A percentile compares a stretch with the other conserved stretches of the same genome.
Conservation (phyloP, 331 rosid genomes). For the Rhamnella rubrinervis region DNA sequence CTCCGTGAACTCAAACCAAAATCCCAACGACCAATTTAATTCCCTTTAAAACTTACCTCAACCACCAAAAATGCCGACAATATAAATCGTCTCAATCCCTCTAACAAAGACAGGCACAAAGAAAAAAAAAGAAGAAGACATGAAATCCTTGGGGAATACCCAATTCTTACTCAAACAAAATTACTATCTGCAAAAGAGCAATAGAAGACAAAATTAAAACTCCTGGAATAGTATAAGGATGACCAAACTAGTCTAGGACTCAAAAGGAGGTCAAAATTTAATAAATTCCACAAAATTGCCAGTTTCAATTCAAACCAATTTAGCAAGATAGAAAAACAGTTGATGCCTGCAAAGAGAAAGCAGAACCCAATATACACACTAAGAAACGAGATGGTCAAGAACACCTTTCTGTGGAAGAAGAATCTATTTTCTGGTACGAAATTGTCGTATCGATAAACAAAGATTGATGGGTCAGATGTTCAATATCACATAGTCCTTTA, state of each 20-base stretch:
- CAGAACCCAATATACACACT: not conserved
- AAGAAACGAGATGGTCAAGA: slow-evolving; percentile 10
- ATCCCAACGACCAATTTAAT: slow-evolving; percentile 40
- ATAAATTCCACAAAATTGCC: slow-evolving; percentile 16
- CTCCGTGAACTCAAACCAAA: slow-evolving; percentile 56
- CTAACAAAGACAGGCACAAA: slow-evolving; percentile 22
- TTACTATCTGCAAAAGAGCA: not conserved
- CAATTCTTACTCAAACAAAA: slow-evolving; percentile 5
- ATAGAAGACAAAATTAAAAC: not conserved
- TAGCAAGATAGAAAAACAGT: not conserved
- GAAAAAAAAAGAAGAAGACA: not conserved
- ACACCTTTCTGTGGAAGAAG: slow-evolving; percentile 9
- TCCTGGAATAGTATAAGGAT: slow-evolving; percentile 13
- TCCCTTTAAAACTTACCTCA: slow-evolving; percentile 17
- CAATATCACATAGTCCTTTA: not conserved
- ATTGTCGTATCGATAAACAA: not conserved
- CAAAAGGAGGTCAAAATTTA: not conserved
- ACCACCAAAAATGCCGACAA: slow-evolving; percentile 19
- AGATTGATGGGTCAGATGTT: slow-evolving; percentile 8
- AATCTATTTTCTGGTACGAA: slow-evolving; percentile 5
- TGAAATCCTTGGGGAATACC: slow-evolving; percentile 2
- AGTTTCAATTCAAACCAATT: slow-evolving; percentile 4
- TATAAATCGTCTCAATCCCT: slow-evolving; percentile 23
- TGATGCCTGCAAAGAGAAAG: slow-evolving; percentile 4
- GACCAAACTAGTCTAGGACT: slow-evolving; percentile 2